Percentiles rank a stretch among this genome's conserved stretches.
Conservation (phyloP, 2,329 filamentous ascomycete species). For the Fusarium caatingaense region DNA sequence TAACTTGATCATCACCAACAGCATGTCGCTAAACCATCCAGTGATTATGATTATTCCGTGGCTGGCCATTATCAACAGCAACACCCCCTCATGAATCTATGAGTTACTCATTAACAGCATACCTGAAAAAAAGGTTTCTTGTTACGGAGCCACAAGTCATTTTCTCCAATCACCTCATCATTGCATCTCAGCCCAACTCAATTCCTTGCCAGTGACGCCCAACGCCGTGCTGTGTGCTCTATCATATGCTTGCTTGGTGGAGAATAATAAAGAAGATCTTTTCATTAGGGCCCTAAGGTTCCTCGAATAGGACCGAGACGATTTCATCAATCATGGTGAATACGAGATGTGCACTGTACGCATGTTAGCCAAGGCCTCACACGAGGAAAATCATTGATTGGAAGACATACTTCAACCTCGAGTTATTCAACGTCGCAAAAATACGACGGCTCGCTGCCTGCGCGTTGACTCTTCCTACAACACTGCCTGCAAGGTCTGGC, state of each 20-base stretch:
- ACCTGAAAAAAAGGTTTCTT: background rate
- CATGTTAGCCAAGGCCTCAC: slow-evolving; percentile 27
- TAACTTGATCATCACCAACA: background rate
- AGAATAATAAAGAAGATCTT: slow-evolving; percentile 11
- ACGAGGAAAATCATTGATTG: background rate
- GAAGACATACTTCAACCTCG: slow-evolving; percentile 80
- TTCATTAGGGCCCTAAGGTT: slow-evolving; percentile 41
- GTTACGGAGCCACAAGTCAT: slow-evolving; percentile 19
- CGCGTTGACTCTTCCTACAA: slow-evolving; percentile 92
- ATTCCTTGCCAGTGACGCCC: slow-evolving; percentile 38
- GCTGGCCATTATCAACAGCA: slow-evolving; percentile 10
- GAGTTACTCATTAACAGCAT: background rate
- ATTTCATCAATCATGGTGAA: slow-evolving; percentile 80
- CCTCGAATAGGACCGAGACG: slow-evolving; percentile 71
- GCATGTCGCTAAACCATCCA: background rate
- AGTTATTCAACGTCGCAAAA: slow-evolving; percentile 92
- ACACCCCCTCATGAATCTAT: slow-evolving; percentile 5
- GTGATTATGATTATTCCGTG: slow-evolving; percentile 32
- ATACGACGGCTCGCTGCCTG: slow-evolving; percentile 89
- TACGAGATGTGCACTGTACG: slow-evolving; percentile 69
- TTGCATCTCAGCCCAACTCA: slow-evolving; percentile 28
- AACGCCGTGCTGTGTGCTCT: slow-evolving; percentile 40
- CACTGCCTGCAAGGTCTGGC: slow-evolving; percentile 90
- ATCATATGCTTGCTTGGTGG: slow-evolving; percentile 31
- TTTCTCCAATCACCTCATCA: slow-evolving; percentile 19